Percentiles rank a stretch among this genome's conserved stretches.
phyloP scores from a whole-genome alignment of 106 monocot genomes.

The Xerophyta viscosa region DNA sequence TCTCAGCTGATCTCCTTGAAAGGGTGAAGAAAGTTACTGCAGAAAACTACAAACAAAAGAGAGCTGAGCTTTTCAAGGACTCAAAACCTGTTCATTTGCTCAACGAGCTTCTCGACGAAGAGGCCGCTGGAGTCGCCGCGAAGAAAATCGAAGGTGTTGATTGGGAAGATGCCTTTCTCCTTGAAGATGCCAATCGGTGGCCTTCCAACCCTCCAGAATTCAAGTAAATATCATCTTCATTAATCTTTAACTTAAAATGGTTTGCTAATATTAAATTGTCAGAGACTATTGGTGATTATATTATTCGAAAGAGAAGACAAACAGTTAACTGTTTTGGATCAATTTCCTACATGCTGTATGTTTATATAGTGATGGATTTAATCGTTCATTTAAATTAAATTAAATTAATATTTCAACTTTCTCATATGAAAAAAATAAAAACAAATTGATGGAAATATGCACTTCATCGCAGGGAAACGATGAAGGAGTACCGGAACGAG shows the following conservation, averaged over 20 bases:
- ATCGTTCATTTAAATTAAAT: too few relatives aligned
- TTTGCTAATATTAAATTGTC: too few relatives aligned
- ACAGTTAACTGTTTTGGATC: too few relatives aligned
- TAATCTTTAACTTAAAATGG: too few relatives aligned
- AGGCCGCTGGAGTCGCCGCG: not conserved
- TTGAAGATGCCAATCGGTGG: conserved; percentile 19
- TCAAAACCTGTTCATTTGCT: conserved; percentile 32
- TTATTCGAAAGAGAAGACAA: too few relatives aligned
- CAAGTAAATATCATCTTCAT: conserved; percentile 14
- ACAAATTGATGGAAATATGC: too few relatives aligned
- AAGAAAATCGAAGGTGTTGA: conserved; percentile 15
- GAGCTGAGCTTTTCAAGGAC: conserved; percentile 46
- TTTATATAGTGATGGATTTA: too few relatives aligned
- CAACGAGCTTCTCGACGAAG: conserved; percentile 11
- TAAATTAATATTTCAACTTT: too few relatives aligned
- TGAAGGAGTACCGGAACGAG: conserved; percentile 26
- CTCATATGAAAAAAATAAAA: too few relatives aligned
- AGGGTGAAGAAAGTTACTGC: conserved; percentile 19
- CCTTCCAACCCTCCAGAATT: conserved; percentile 24
- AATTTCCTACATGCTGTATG: too few relatives aligned
- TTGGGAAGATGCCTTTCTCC: conserved; percentile 35
- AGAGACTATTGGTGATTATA: too few relatives aligned
- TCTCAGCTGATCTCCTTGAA: conserved; percentile 37
- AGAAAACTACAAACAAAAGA: conserved; percentile 38
- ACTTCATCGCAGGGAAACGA: conserved; percentile 16